A percentile compares a stretch with the other conserved stretches of the same genome.
Conservation (phyloP, 2,329 filamentous ascomycete genomes). For the Penicillium sp. region DNA sequence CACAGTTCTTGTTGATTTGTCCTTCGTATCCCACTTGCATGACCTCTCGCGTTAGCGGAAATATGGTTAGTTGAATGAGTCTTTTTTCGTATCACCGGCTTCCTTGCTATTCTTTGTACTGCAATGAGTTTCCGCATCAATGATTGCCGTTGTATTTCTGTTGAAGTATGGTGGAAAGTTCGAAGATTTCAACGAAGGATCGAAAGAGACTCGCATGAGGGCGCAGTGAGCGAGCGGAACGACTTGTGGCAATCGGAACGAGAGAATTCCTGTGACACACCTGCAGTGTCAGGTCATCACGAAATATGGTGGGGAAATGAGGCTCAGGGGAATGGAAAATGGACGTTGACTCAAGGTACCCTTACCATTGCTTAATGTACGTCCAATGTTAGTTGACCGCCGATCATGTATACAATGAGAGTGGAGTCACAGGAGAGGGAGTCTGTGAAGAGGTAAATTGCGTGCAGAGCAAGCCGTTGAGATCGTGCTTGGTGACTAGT, state of each 20-base stretch:
- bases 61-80: constrained; percentile 20
- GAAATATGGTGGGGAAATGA: background rate
- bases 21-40: constrained; percentile 14
- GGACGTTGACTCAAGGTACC: background rate
- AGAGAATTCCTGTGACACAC: background rate
- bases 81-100: constrained; percentile 9
- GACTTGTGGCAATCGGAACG: background rate
- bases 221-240: background rate
- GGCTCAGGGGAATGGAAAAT: background rate
- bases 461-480: constrained; percentile 2
- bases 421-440: background rate
- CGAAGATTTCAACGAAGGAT: background rate
- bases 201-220: background rate
- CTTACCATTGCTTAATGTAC: background rate
- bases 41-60: constrained; percentile 16
- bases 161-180: background rate
- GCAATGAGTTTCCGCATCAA: background rate
- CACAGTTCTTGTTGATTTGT: constrained; percentile 6
- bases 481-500: background rate
- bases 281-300: background rate
- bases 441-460: background rate
- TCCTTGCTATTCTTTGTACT: background rate
- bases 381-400: background rate
- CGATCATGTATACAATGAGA: background rate
- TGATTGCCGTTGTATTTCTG: background rate